Percentiles rank a stretch among this genome's conserved stretches.
Evolutionary conservation across 202 grass and related monocot genomes (phyloP).

Genomic region (Saccharum hybrid): DNA sequence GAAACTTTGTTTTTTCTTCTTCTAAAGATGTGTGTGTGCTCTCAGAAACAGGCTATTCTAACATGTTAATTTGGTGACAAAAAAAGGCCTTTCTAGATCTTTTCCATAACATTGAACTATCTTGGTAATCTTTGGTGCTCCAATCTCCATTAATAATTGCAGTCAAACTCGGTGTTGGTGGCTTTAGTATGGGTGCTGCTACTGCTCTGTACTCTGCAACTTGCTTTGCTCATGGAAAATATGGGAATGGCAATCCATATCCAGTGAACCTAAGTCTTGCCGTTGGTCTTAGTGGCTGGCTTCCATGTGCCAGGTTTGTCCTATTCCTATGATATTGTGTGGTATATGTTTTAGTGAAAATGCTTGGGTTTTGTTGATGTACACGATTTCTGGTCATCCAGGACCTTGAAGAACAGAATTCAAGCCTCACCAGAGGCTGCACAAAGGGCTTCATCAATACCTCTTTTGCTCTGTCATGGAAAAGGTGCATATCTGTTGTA

Average conservation of each 20-base stretch:
- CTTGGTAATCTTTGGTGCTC: conserved; percentile 8
- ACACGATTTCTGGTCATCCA: conserved; percentile 40
- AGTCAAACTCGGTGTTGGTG: conserved; percentile 94
- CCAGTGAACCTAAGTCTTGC: conserved; percentile 74
- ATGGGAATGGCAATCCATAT: conserved; percentile 90
- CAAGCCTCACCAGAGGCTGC: conserved; percentile 81
- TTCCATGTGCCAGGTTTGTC: conserved; percentile 83
- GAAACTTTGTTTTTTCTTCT: background rate
- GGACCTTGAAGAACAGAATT: conserved; percentile 87
- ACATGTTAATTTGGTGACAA: background rate
- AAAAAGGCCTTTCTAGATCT: background rate
- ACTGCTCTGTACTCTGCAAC: conserved; percentile 88
- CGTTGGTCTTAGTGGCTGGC: conserved; percentile 96
- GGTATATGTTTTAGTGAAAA: conserved; percentile 26
- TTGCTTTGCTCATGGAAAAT: conserved; percentile 88
- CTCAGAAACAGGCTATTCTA: conserved; percentile 12
- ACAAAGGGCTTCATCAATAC: conserved; percentile 76
- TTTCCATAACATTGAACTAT: conserved; percentile 4
- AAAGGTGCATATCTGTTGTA: conserved; percentile 59
- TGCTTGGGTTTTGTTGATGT: background rate
- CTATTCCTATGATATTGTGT: conserved; percentile 35
- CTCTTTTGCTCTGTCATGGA: conserved; percentile 96
- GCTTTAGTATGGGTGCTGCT: conserved; percentile 98
- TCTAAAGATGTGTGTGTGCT: background rate
- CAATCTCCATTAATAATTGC: conserved; percentile 33